These are phyloP conservation scores for Aspergillus puulaauensis DNA, from an alignment of 2,329 filamentous ascomycete species.

Conservation along the genomic window DNA sequence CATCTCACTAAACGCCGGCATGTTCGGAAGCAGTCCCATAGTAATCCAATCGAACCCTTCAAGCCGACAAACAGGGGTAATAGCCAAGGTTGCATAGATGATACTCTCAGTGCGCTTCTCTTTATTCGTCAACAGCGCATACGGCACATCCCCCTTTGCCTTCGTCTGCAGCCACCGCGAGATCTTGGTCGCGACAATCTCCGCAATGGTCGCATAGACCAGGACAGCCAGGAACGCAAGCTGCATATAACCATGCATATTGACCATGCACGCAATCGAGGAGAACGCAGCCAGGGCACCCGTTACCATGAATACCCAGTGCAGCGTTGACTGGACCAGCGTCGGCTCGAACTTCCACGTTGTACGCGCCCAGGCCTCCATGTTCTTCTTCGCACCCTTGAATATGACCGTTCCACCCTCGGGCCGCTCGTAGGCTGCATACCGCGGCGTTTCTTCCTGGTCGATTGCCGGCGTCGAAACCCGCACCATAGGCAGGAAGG, in stretches of 20 bases:
- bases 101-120: conserved; percentile 10
- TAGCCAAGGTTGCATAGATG: conserved; percentile 20
- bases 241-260: conserved; percentile 32
- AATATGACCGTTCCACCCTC: conserved; percentile 35
- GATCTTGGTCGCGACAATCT: conserved; percentile 28
- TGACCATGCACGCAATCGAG: conserved; percentile 37
- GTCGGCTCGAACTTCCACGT: conserved; percentile 29
- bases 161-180: conserved; percentile 24
- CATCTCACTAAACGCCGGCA: conserved; percentile 23
- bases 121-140: conserved; percentile 3
- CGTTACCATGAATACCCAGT: conserved; percentile 30
- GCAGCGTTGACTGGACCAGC: conserved; percentile 18
- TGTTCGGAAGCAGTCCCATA: conserved; percentile 21
- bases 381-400: conserved; percentile 27
- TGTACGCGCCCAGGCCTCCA: conserved; percentile 31
- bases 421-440: conserved; percentile 32
- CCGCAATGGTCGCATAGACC: conserved; percentile 28
- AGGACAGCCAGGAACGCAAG: conserved; percentile 29
- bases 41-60: conserved; percentile 23
- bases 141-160: conserved; percentile 13
- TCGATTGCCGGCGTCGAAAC: conserved; percentile 15
- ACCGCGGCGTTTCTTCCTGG: conserved; percentile 19
- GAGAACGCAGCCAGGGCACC: conserved; percentile 27
- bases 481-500: conserved; percentile 23
- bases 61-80: conserved; percentile 16